Evolutionary conservation across 2,329 filamentous ascomycete species (phyloP).

Genomic region (Lasiodiplodia gonubiensis): DNA sequence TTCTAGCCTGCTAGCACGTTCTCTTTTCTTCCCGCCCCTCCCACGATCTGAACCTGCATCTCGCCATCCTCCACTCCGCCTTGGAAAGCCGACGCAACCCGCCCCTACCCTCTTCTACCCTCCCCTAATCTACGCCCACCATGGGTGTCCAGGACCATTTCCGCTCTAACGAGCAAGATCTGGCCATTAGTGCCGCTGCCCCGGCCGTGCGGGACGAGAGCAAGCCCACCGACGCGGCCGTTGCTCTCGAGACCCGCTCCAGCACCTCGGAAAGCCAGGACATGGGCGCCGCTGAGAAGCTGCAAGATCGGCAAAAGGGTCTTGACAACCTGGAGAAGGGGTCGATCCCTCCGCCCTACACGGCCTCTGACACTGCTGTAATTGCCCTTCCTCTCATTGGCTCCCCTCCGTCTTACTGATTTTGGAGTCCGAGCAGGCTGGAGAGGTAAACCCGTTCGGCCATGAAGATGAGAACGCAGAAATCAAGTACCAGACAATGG

Average conservation of each 20-base stretch:
- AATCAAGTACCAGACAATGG: conserved; percentile 59
- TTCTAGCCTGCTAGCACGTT: background rate
- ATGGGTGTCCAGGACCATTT: conserved; percentile 22
- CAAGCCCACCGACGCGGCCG: conserved; percentile 17
- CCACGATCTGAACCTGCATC: conserved; percentile 24
- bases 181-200: conserved; percentile 23
- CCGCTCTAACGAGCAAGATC: background rate
- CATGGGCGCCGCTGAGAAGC: conserved; percentile 8
- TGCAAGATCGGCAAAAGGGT: conserved; percentile 18
- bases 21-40: conserved; percentile 22
- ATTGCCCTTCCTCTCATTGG: background rate
- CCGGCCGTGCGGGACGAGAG: conserved; percentile 20
- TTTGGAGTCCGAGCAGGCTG: background rate
- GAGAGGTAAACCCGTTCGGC: conserved; percentile 33
- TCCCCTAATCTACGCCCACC: conserved; percentile 13
- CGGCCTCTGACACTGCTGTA: conserved; percentile 11
- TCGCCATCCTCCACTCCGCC: conserved; percentile 22
- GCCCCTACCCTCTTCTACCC: conserved; percentile 7
- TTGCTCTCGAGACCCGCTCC: conserved; percentile 26
- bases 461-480: conserved; percentile 43
- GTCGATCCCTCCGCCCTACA: conserved; percentile 6
- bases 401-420: background rate
- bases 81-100: conserved; percentile 15
- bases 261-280: conserved; percentile 22
- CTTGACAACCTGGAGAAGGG: conserved; percentile 15